These are phyloP conservation scores for Sphaerosporella brunnea DNA, from an alignment of 495 filamentous ascomycete genomes.

Conservation along the genomic window DNA sequence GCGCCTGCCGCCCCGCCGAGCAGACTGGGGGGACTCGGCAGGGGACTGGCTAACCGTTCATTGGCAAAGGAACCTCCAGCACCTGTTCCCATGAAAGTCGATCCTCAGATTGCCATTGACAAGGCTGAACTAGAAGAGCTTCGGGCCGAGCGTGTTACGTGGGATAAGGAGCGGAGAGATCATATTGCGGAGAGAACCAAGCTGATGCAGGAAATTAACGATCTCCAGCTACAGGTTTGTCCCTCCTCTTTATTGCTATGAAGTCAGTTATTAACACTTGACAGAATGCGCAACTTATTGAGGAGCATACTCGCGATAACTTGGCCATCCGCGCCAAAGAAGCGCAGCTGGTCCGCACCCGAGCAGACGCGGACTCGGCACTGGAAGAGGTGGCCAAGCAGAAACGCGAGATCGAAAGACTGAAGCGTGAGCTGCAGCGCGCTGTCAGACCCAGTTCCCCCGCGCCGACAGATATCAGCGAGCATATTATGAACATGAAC, in stretches of 20 bases:
- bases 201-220: constrained; percentile 45
- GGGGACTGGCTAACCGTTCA: constrained; percentile 70
- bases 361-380: constrained; percentile 73
- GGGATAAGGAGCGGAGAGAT: constrained; percentile 54
- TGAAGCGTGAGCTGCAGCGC: constrained; percentile 58
- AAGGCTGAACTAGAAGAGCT: constrained; percentile 80
- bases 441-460: constrained; percentile 30
- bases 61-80: constrained; percentile 54
- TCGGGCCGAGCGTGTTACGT: constrained; percentile 59
- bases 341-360: constrained; percentile 81
- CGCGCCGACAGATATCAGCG: constrained; percentile 26
- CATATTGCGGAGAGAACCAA: constrained; percentile 41
- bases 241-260: constrained; percentile 20
- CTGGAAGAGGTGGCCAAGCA: constrained; percentile 69
- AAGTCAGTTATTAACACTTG: constrained; percentile 11
- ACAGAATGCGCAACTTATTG: constrained; percentile 84
- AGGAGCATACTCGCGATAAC: constrained; percentile 90
- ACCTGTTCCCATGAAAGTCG: constrained; percentile 28
- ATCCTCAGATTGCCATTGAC: constrained; percentile 52
- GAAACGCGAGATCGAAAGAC: constrained; percentile 71
- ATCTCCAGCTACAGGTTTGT: constrained; percentile 45
- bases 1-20: constrained; percentile 40
- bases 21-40: constrained; percentile 49
- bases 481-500: constrained; percentile 17
- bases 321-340: constrained; percentile 96